Conservation (phyloP, 1,284 basidiomycete genomes). For the Porodaedalea pini region DNA sequence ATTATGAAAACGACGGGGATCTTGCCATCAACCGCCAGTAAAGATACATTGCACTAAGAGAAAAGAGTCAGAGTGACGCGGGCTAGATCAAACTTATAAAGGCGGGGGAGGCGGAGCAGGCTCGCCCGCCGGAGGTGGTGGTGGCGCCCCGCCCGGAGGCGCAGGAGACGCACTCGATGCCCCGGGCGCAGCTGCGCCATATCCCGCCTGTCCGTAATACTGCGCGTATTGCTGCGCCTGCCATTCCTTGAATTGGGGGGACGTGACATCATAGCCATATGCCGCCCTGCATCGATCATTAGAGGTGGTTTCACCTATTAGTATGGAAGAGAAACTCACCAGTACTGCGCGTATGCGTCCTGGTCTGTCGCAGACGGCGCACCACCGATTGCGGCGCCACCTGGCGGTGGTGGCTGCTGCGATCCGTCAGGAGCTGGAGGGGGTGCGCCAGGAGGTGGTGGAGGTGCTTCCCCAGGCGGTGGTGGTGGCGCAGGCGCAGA, state of each 20-base stretch:
- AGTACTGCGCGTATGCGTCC: constrained; percentile 69
- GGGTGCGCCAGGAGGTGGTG: constrained; percentile 34
- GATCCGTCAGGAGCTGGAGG: constrained; percentile 34
- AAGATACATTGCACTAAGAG: no score
- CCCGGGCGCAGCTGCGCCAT: constrained; percentile 22
- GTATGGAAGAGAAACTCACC: constrained; percentile 40
- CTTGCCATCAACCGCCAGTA: no score
- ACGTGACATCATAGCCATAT: constrained; percentile 87
- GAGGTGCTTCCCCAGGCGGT: constrained; percentile 46
- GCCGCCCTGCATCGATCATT: constrained; percentile 56
- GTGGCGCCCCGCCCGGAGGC: constrained; percentile 12
- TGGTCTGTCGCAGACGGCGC: constrained; percentile 48
- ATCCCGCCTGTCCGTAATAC: constrained; percentile 55
- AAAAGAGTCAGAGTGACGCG: no score
- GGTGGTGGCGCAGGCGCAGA: constrained; percentile 59
- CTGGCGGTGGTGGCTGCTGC: constrained; percentile 30
- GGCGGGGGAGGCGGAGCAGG: constrained; percentile 19
- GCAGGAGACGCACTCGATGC: constrained; percentile 13
- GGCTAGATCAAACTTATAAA: no score
- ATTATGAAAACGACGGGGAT: no score
- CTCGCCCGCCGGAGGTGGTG: constrained; percentile 15
- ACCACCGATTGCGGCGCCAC: constrained; percentile 33
- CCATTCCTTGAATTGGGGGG: constrained; percentile 77
- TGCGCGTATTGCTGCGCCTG: constrained; percentile 66
- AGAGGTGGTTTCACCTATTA: constrained; percentile 4